Percentiles rank a stretch among this genome's conserved stretches.
phyloP scores from a whole-genome alignment of 1,284 basidiomycete genomes.

The Fistulinella staudtii region DNA sequence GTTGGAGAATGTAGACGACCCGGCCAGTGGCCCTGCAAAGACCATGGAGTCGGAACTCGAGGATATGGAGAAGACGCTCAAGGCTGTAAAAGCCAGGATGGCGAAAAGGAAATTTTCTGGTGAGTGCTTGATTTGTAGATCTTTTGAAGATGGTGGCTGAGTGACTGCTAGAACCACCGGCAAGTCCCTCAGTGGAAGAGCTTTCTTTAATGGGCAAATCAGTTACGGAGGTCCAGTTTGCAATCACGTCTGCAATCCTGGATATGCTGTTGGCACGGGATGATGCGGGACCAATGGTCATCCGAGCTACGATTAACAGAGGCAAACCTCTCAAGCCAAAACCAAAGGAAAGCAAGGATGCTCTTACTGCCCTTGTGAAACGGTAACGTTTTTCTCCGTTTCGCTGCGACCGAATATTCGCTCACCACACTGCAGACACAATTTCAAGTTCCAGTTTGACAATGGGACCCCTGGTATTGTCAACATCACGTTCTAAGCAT shows the following conservation, averaged over 20 bases:
- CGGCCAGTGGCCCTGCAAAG: not conserved
- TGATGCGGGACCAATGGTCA: conserved; percentile 16
- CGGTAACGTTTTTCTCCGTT: conserved; percentile 9
- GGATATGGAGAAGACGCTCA: conserved; percentile 15
- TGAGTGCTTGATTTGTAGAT: not conserved
- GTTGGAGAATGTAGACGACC: conserved; percentile 7
- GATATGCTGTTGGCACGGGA: conserved; percentile 11
- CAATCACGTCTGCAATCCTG: conserved; percentile 12
- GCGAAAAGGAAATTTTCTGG: conserved; percentile 23
- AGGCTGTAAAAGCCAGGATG: conserved; percentile 11
- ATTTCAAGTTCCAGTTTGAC: conserved; percentile 1
- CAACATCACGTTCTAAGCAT: conserved; percentile 19
- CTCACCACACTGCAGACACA: conserved; percentile 14
- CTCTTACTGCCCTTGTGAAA: conserved; percentile 6
- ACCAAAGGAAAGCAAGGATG: conserved; percentile 2
- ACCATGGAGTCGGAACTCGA: conserved; percentile 18
- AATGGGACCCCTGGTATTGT: not conserved
- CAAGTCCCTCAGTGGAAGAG: not conserved
- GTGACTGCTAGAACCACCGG: conserved; percentile 10
- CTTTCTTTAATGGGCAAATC: conserved; percentile 6
- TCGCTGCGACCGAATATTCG: not conserved
- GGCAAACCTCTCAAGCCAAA: not conserved
- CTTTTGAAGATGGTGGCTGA: conserved; percentile 6
- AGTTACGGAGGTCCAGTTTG: conserved; percentile 1
- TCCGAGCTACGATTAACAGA: conserved; percentile 3